Evolutionary conservation across 257 asterid species (phyloP), one percentile per base, ranked within the genome.

Genomic region (Haberlea rhodopensis): DNA sequence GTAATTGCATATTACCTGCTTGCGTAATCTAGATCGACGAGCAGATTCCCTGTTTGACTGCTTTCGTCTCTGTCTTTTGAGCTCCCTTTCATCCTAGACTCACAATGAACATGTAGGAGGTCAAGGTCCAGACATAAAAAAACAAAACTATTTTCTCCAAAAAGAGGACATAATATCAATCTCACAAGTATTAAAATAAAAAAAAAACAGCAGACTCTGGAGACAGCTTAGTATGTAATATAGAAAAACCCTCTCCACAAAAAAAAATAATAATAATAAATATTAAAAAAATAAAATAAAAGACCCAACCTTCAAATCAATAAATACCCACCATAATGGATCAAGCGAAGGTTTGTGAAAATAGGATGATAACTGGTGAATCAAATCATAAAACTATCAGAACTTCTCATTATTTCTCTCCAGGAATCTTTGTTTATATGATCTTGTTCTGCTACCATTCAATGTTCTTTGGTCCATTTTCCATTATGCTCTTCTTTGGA

Each of bases 31-130:
- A 63, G 96, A 90, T 32, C 95, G 78, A 11, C 92, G 96, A 27
- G 96, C 95, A 68, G 96, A 90, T 79, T 87, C 96, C 79, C 95
- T 74, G 73, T 87, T 87, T 20, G 95, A 87, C 80, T 84, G 97
- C 78, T 90, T 85, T 74, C 92, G 79, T 84, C 79, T 85, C 82
- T 87, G 89, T 74, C 87, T 79, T 75, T 90, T 87, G 34, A 87
- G 87, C 77, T 82, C 97, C 85, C 96, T 85, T 73, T 84, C 95
- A 65, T 90, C 95, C 96, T 90, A 76, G 65, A 73, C 27, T 71
- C 68, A 68, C 46, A 68, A 45, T 54, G 64, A 31, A 75, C 51
- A 67, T n/a, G n/a, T 18, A 31, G 21, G 6, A 45, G 26, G 62
- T 65, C 54, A 69, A 24, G 69, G 63, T 28, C 23, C 15, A 40